Percentiles rank a stretch among this genome's conserved stretches.
Evolutionary conservation across 768 basidiomycete genomes (phyloP).

Genomic region (Sistotremastrum niveocremeum): DNA sequence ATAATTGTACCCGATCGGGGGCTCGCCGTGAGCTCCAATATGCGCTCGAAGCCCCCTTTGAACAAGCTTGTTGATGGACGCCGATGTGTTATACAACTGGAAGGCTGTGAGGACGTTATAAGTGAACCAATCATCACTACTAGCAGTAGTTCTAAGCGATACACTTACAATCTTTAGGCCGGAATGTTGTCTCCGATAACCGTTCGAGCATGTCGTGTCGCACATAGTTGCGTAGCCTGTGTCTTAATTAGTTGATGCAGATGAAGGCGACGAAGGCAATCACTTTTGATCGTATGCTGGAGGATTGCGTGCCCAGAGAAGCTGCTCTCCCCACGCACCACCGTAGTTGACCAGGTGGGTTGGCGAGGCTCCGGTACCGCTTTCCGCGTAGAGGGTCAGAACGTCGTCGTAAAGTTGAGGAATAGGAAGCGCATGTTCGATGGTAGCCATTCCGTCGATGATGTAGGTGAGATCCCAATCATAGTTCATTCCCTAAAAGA

Average conservation of each 20-base stretch:
- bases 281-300: constrained; percentile 60
- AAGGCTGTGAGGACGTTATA: constrained; percentile 24
- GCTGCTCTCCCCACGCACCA: constrained; percentile 54
- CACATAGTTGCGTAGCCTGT: constrained; percentile 47
- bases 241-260: constrained; percentile 1
- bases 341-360: constrained; percentile 72
- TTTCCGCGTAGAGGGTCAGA: constrained; percentile 43
- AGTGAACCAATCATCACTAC: not conserved
- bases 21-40: constrained; percentile 58
- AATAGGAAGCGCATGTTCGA: constrained; percentile 59
- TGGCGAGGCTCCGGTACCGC: constrained; percentile 61
- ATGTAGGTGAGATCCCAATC: constrained; percentile 75
- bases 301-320: constrained; percentile 52
- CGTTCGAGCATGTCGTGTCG: constrained; percentile 51
- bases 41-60: constrained; percentile 44
- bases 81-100: constrained; percentile 55
- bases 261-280: constrained; percentile 3
- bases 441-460: constrained; percentile 68
- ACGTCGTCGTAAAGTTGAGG: constrained; percentile 56
- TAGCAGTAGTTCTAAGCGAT: not conserved
- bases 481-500: constrained; percentile 48
- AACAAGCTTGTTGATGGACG: constrained; percentile 57
- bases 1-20: constrained; percentile 61
- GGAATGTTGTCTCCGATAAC: constrained; percentile 44
- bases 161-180: constrained; percentile 43